Base-by-base conservation (phyloP, 1,284 basidiomycete genomes). In the Apiotrichum mycotoxinovorans region DNA sequence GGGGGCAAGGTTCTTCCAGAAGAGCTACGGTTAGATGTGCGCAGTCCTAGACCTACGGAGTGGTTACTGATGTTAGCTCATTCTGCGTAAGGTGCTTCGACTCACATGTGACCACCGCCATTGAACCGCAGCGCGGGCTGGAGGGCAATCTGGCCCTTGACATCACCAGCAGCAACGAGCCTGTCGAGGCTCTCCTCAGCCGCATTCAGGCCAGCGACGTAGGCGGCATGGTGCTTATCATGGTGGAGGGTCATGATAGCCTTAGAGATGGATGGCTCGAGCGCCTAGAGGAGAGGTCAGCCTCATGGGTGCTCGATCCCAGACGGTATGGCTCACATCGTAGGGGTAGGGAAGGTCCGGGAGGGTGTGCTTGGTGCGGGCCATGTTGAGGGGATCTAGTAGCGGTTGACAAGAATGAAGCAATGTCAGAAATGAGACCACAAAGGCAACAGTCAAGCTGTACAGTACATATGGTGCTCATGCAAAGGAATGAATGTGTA, bases 231-330 rank as follows among this genome's bases (percentile, higher is more conserved):
- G 76, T 98, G 95, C 82, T 93, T 95, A 67, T 85, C 85, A 81
- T 98, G 94, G 79, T 98, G 95, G 61, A 98, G 83, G 58, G 83
- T 86, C 91, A 93, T 93, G 68, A 92, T 94, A 77, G 91, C 84
- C 65, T 76, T 76, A 38, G 78, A 80, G 78, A 83, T 82, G 62
- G 78, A 79, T 51, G 82, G 82, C 76, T 83, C 81, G 56, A 83
- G 78, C 20, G 79, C 79, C 76, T 78, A 63, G 18, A 8, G 26
- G 30, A 7, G 30, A 12, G 30, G 7, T 7, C 30, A 30, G n/a
- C n/a, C n/a, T n/a, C n/a, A n/a, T n/a, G n/a, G n/a, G n/a, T n/a
- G n/a, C n/a, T n/a, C n/a, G n/a, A n/a, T n/a, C n/a, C n/a, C n/a
- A n/a, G n/a, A n/a, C n/a, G n/a, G n/a, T 30, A 30, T 30, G 30